Percentiles rank a stretch among this genome's conserved stretches.
phyloP scores from a whole-genome alignment of 129 eudicot genomes.

The Lactuca sativa region DNA sequence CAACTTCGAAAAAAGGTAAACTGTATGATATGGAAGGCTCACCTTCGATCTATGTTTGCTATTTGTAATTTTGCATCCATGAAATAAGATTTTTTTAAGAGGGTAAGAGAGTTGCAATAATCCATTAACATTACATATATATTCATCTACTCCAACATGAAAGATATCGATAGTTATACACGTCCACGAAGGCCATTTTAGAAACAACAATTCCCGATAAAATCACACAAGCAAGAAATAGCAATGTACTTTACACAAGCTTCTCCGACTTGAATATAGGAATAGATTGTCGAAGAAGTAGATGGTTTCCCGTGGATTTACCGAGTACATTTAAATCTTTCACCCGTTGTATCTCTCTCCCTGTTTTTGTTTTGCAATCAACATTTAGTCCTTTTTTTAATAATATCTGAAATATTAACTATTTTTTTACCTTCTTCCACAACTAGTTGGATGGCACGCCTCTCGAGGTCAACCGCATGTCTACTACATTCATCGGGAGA shows the following conservation, averaged over 20 bases:
- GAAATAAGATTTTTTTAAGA: too few species aligned
- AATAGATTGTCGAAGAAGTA: conserved; percentile 5
- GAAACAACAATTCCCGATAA: neutral
- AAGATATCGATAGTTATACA: neutral
- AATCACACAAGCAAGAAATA: neutral
- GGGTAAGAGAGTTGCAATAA: neutral
- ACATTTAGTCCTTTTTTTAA: neutral
- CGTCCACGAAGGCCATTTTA: too few species aligned
- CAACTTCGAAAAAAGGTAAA: too few species aligned
- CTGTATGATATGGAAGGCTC: too few species aligned
- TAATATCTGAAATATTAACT: neutral
- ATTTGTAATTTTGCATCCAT: too few species aligned
- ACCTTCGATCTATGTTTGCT: neutral
- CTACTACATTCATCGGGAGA: conserved; percentile 42
- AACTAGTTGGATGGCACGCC: conserved; percentile 42
- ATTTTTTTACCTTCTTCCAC: conserved; percentile 43
- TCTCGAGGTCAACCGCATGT: conserved; percentile 44
- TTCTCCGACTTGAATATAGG: conserved; percentile 25
- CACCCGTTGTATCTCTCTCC: conserved; percentile 37
- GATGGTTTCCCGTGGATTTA: conserved; percentile 22
- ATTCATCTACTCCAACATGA: too few species aligned
- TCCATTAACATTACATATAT: neutral
- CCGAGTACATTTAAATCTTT: conserved; percentile 36
- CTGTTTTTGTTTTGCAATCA: neutral
- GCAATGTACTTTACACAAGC: conserved; percentile 6